A percentile compares a stretch with the other conserved stretches of the same genome.
Evolutionary conservation across 805 yeast genomes (phyloP).

Genomic region (Lipomyces orientalis): DNA sequence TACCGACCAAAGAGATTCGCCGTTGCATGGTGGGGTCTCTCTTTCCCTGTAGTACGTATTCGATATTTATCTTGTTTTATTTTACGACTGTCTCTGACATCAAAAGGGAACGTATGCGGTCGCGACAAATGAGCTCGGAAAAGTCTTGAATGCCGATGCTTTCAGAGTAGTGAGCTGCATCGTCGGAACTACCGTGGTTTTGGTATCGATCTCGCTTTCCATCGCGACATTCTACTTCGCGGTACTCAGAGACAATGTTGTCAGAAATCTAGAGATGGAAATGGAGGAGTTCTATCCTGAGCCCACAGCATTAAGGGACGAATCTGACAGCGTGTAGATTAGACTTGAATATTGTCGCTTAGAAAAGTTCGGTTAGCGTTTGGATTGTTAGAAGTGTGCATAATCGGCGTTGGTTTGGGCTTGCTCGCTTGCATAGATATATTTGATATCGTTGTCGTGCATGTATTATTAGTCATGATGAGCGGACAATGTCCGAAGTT

Average conservation of each 20-base stretch:
- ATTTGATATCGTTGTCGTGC: too few relatives aligned
- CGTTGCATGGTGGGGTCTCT: conserved; percentile 77
- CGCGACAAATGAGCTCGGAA: conserved; percentile 60
- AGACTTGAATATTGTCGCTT: too few relatives aligned
- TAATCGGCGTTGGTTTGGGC: neutral
- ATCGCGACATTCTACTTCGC: conserved; percentile 26
- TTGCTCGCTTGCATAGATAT: neutral
- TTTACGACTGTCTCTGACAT: neutral
- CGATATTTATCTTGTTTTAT: neutral
- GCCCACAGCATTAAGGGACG: neutral
- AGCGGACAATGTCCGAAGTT: too few relatives aligned
- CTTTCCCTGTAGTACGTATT: conserved; percentile 67
- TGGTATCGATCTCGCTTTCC: conserved; percentile 38
- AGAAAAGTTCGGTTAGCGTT: neutral
- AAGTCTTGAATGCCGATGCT: conserved; percentile 56
- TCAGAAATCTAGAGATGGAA: conserved; percentile 16
- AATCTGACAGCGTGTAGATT: neutral
- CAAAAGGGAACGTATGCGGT: conserved; percentile 70
- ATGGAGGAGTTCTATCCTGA: conserved; percentile 13
- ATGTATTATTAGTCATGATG: too few relatives aligned
- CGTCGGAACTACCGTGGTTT: conserved; percentile 59
- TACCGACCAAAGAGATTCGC: conserved; percentile 51
- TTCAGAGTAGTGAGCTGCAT: conserved; percentile 68
- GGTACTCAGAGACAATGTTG: conserved; percentile 20
- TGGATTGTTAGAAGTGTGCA: neutral